Conservation (phyloP, 306 rosid species). For the Vachellia pachyceras region DNA sequence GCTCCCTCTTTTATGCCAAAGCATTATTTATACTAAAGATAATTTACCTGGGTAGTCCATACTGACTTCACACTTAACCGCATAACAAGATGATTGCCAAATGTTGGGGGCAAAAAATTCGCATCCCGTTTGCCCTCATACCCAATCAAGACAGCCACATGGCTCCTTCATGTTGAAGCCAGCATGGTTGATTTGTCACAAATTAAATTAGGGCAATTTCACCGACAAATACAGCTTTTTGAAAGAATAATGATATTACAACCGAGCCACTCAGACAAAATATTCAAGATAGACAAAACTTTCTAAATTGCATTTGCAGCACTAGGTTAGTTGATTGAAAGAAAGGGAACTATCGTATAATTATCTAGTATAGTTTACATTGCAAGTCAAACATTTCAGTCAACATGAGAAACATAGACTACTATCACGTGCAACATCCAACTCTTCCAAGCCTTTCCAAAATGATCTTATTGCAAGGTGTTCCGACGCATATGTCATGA, state of each 20-base stretch:
- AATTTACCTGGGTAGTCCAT: too few species aligned
- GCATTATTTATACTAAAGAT: too few species aligned
- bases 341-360: slow-evolving; percentile 1
- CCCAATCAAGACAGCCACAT: not conserved
- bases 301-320: slow-evolving; percentile 39
- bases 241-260: slow-evolving; percentile 54
- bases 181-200: not conserved
- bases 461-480: slow-evolving; percentile 87
- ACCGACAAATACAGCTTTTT: not conserved
- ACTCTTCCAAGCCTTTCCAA: slow-evolving; percentile 77
- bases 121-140: too few species aligned
- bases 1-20: too few species aligned
- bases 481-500: slow-evolving; percentile 95
- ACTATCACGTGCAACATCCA: slow-evolving; percentile 59
- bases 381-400: slow-evolving; percentile 29
- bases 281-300: slow-evolving; percentile 39
- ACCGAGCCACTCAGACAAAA: slow-evolving; percentile 26
- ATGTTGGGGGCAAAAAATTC: too few species aligned
- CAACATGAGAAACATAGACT: slow-evolving; percentile 60
- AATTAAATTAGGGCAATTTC: not conserved
- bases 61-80: too few species aligned
- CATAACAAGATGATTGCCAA: too few species aligned
- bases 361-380: slow-evolving; percentile 38
- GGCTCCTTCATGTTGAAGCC: not conserved
- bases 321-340: slow-evolving; percentile 33